Evolutionary conservation across 139 green algal genomes (phyloP).

Genomic region (Coelastrella sp.): DNA sequence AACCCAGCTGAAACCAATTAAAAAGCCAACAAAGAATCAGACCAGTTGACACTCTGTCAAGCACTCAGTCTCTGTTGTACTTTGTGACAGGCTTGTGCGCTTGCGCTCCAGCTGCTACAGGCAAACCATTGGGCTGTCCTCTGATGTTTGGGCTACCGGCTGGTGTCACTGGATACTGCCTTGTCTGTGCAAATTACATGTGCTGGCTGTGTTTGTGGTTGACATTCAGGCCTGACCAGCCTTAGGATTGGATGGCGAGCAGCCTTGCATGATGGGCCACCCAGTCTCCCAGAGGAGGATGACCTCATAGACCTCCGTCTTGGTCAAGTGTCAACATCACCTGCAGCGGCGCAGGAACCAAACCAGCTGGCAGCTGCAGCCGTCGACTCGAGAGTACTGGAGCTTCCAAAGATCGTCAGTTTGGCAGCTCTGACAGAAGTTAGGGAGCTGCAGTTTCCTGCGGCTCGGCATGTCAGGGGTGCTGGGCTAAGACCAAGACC

Average conservation of each 20-base stretch:
- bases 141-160: too few species aligned
- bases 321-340: too few species aligned
- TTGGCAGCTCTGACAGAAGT: constrained; percentile 8
- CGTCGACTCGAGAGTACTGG: not conserved
- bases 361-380: not conserved
- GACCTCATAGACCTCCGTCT: not conserved
- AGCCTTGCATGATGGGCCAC: not conserved
- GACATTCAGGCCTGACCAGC: not conserved
- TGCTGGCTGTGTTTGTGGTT: not conserved
- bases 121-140: too few species aligned
- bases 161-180: not conserved
- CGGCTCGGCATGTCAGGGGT: not conserved
- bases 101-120: too few species aligned
- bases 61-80: too few species aligned
- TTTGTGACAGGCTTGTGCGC: too few species aligned
- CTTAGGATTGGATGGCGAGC: constrained; percentile 21
- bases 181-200: not conserved
- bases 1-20: too few species aligned
- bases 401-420: not conserved
- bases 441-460: not conserved
- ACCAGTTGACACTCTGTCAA: too few species aligned
- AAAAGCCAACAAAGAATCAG: too few species aligned
- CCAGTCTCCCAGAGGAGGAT: not conserved
- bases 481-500: not conserved
- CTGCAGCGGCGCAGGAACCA: not conserved